A percentile compares a stretch with the other conserved stretches of the same genome.
Evolutionary conservation across 2,329 filamentous ascomycete genomes (phyloP).

Genomic region (Trichoderma polysporum): DNA sequence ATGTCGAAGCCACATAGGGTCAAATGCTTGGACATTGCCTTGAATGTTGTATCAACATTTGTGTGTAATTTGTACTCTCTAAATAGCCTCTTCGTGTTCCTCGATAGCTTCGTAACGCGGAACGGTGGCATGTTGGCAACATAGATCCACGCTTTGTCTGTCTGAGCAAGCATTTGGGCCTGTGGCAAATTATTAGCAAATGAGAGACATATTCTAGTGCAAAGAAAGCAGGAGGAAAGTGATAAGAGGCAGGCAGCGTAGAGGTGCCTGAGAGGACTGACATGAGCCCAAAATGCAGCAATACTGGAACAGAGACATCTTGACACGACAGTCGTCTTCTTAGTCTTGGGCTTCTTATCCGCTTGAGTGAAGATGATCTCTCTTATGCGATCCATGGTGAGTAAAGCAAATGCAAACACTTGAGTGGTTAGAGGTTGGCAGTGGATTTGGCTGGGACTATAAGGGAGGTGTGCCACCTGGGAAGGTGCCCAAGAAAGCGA

Average conservation of each 20-base stretch:
- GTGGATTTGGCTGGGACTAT: not conserved
- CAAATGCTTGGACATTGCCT: slow-evolving; percentile 5
- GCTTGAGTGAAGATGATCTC: not conserved
- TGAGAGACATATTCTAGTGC: not conserved
- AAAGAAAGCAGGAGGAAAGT: not conserved
- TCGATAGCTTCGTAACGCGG: slow-evolving; percentile 20
- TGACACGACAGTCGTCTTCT: slow-evolving; percentile 6
- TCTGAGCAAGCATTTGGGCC: slow-evolving; percentile 21
- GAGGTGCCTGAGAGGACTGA: slow-evolving; percentile 3
- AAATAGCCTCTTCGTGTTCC: slow-evolving; percentile 1
- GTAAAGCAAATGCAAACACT: not conserved
- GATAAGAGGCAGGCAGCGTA: not conserved
- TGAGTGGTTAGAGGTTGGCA: not conserved
- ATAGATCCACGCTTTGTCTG: slow-evolving; percentile 17
- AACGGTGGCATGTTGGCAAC: slow-evolving; percentile 19
- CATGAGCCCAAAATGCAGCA: slow-evolving; percentile 19
- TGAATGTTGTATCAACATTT: slow-evolving; percentile 14
- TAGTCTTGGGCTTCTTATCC: slow-evolving; percentile 8
- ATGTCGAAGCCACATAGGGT: slow-evolving; percentile 6
- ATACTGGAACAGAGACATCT: slow-evolving; percentile 18
- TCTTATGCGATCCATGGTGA: not conserved
- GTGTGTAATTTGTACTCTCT: slow-evolving; percentile 18
- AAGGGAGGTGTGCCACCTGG: slow-evolving; percentile 1
- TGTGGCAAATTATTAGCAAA: not conserved
- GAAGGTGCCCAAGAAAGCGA: not conserved